A percentile compares a stretch with the other conserved stretches of the same genome.
Conservation (phyloP, 1,284 basidiomycete genomes). For the Sutorius eximius region DNA sequence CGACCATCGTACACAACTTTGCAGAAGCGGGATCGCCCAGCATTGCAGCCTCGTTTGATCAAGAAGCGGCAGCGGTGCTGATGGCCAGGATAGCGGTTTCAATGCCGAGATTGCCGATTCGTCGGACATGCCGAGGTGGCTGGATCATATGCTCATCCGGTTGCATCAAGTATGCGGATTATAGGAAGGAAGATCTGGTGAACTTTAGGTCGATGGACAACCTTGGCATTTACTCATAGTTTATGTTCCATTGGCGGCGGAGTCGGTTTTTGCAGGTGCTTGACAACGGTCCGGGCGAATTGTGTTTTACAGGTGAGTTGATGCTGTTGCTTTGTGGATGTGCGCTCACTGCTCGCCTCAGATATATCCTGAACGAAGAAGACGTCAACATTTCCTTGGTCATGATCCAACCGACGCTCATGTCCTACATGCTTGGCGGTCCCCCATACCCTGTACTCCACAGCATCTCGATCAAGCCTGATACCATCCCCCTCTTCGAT, state of each 20-base stretch:
- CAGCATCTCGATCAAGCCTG: constrained; percentile 96
- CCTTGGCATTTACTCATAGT: constrained; percentile 99
- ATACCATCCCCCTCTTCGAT: constrained; percentile 96
- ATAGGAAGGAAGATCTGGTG: constrained; percentile 95
- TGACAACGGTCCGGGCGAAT: constrained; percentile 99
- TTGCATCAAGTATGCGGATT: constrained; percentile 99
- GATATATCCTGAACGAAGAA: constrained; percentile 95
- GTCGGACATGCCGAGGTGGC: constrained; percentile 95
- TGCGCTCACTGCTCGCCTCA: constrained; percentile 33
- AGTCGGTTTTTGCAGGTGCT: constrained; percentile 99
- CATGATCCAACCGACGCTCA: constrained; percentile 99
- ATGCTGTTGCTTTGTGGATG: background rate
- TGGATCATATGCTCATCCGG: constrained; percentile 98
- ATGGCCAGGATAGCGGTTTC: constrained; percentile 99
- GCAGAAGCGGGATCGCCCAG: constrained; percentile 94
- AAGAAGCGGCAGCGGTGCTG: constrained; percentile 96
- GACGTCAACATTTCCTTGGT: constrained; percentile 99
- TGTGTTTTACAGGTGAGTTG: constrained; percentile 86
- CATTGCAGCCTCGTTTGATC: constrained; percentile 95
- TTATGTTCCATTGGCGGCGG: constrained; percentile 99
- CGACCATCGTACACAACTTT: constrained; percentile 96
- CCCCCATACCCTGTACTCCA: constrained; percentile 92
- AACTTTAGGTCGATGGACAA: constrained; percentile 93
- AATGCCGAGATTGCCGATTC: constrained; percentile 99
- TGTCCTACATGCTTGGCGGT: constrained; percentile 96